These are phyloP conservation scores for Atkinsonella hypoxylon DNA, from an alignment of 2,329 filamentous ascomycete genomes.

Conservation along the genomic window DNA sequence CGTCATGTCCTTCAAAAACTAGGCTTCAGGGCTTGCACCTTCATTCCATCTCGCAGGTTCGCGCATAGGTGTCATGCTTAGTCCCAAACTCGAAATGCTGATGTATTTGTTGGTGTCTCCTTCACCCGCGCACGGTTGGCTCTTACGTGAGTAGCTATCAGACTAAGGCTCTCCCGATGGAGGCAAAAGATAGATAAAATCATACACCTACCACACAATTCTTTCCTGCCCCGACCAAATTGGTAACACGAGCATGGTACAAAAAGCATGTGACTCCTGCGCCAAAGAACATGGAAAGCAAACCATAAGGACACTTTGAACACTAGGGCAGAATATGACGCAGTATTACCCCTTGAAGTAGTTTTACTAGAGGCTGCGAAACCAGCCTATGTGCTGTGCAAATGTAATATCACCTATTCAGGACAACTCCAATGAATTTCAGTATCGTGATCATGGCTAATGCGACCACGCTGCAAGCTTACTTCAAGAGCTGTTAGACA, in stretches of 20 bases:
- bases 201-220: slow-evolving; percentile 2
- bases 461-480: not conserved
- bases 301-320: not conserved
- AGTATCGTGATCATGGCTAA: not conserved
- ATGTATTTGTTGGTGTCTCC: not conserved
- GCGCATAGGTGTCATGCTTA: not conserved
- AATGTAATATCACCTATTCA: not conserved
- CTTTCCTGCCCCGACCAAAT: not conserved
- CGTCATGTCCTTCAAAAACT: not conserved
- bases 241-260: not conserved
- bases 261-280: slow-evolving; percentile 1
- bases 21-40: not conserved
- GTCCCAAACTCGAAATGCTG: not conserved
- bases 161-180: not conserved
- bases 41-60: not conserved
- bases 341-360: not conserved
- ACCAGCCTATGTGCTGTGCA: not conserved
- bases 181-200: slow-evolving; percentile 2
- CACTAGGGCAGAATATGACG: not conserved
- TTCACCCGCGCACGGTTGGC: not conserved
- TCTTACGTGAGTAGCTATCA: not conserved
- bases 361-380: not conserved
- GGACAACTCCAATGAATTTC: not conserved
- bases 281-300: not conserved
- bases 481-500: not conserved